Percentiles rank a stretch among this genome's conserved stretches.
Evolutionary conservation across 108 stramenopile species (phyloP).

Genomic region (Cyclostephanos invisitatus): DNA sequence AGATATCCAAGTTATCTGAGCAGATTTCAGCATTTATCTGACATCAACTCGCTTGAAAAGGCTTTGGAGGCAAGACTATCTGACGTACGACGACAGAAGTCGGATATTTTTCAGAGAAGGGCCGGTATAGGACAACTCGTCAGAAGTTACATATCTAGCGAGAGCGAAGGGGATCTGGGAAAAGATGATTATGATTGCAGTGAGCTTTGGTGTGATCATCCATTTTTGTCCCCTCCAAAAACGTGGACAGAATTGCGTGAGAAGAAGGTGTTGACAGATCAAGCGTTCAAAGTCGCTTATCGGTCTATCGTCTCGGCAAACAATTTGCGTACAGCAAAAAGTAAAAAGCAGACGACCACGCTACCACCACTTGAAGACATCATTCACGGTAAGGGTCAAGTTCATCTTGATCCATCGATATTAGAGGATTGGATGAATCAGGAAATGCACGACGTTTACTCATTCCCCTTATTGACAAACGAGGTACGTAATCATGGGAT

Average conservation of each 20-base stretch:
- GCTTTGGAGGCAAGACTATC: constrained; percentile 56
- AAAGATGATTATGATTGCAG: constrained; percentile 16
- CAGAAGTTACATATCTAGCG: constrained; percentile 14
- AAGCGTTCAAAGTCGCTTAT: constrained; percentile 37
- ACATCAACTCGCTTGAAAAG: constrained; percentile 56
- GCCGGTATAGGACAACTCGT: constrained; percentile 37
- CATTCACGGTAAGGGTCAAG: constrained; percentile 44
- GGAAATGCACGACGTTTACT: constrained; percentile 77
- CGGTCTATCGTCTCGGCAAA: constrained; percentile 23
- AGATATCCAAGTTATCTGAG: constrained; percentile 81
- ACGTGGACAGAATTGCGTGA: constrained; percentile 34
- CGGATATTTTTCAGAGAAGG: constrained; percentile 29
- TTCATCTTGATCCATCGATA: constrained; percentile 58
- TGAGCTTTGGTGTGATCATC: constrained; percentile 16
- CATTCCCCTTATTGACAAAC: constrained; percentile 62
- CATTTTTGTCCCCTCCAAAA: constrained; percentile 26
- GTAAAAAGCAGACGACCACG: not conserved
- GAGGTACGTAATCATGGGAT: constrained; percentile 22
- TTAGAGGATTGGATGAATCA: constrained; percentile 68
- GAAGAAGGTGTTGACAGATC: constrained; percentile 23
- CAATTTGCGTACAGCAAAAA: constrained; percentile 8
- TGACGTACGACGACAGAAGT: constrained; percentile 54
- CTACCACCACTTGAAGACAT: constrained; percentile 50
- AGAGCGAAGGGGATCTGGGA: constrained; percentile 4
- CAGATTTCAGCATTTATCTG: constrained; percentile 48